phyloP scores from a whole-genome alignment of 441 rosid species.

The Viola pubescens region DNA sequence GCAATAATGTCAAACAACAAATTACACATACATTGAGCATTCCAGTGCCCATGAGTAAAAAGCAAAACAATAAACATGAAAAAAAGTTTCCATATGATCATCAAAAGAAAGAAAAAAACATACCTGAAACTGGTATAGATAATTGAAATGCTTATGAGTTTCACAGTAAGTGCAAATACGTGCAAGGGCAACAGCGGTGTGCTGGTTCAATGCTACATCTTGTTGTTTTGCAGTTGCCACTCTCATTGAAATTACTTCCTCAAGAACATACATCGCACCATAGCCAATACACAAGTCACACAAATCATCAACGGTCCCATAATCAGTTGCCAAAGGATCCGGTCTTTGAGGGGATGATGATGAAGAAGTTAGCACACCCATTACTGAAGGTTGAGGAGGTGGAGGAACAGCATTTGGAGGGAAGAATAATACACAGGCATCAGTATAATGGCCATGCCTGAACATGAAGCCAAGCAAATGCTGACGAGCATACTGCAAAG shows the following conservation, averaged over 20 bases:
- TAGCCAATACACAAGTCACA: slow-evolving; percentile 77
- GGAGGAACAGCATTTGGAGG: slow-evolving; percentile 66
- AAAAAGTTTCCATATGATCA: neutral
- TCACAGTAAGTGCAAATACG: slow-evolving; percentile 89
- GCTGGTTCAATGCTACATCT: slow-evolving; percentile 55
- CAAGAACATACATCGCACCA: slow-evolving; percentile 80
- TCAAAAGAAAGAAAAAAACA: slow-evolving; percentile 7
- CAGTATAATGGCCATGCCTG: slow-evolving; percentile 78
- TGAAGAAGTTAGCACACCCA: slow-evolving; percentile 56
- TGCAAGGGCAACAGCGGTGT: slow-evolving; percentile 56
- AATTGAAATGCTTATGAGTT: slow-evolving; percentile 86
- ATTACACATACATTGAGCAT: too few relatives aligned
- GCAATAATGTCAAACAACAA: too few relatives aligned
- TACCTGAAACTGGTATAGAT: slow-evolving; percentile 87
- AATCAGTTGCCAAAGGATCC: slow-evolving; percentile 88
- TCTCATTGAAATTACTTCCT: slow-evolving; percentile 75
- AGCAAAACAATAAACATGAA: neutral
- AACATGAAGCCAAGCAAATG: slow-evolving; percentile 87
- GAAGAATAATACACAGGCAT: slow-evolving; percentile 87
- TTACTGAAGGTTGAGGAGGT: slow-evolving; percentile 58
- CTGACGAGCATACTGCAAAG: slow-evolving; percentile 84
- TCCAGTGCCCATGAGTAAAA: too few relatives aligned
- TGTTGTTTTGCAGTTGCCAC: slow-evolving; percentile 53
- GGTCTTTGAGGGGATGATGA: slow-evolving; percentile 88
- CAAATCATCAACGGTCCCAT: slow-evolving; percentile 86